A percentile compares a stretch with the other conserved stretches of the same genome.
These are phyloP conservation scores for Globisporangium cederbergense DNA, from an alignment of 352 stramenopile genomes.

Conservation along the genomic window DNA sequence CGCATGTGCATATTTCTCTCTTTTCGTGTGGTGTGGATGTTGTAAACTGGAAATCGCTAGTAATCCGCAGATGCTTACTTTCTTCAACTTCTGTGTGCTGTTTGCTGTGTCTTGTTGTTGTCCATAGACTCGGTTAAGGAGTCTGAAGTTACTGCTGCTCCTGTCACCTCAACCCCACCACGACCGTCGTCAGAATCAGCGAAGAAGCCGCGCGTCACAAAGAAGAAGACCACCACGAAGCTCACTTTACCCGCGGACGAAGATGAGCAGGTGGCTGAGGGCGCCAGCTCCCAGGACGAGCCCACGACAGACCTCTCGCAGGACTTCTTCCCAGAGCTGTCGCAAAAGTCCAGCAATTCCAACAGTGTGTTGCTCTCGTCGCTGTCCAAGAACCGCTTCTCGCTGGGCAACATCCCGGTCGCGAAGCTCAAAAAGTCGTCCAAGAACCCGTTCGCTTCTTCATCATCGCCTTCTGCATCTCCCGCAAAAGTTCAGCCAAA, in stretches of 20 bases:
- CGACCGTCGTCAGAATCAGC: background rate
- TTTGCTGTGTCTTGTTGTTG: background rate
- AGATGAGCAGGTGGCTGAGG: slow-evolving; percentile 20
- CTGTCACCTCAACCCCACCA: background rate
- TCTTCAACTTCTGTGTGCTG: slow-evolving; percentile 8
- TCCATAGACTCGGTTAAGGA: slow-evolving; percentile 12
- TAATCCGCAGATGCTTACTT: slow-evolving; percentile 11
- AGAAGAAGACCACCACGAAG: slow-evolving; percentile 9
- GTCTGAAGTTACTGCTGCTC: slow-evolving; percentile 1
- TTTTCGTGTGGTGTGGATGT: slow-evolving; percentile 11
- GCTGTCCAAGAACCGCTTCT: slow-evolving; percentile 72
- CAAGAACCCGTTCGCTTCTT: slow-evolving; percentile 65
- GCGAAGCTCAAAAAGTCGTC: slow-evolving; percentile 77
- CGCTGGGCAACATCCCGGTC: slow-evolving; percentile 70
- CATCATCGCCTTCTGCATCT: background rate
- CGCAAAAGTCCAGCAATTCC: slow-evolving; percentile 48
- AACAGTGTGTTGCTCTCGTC: slow-evolving; percentile 62
- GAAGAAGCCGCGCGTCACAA: slow-evolving; percentile 3
- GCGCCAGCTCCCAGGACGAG: slow-evolving; percentile 50
- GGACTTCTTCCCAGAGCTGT: slow-evolving; percentile 45
- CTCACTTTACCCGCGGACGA: slow-evolving; percentile 12
- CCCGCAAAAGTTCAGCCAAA: slow-evolving; percentile 20
- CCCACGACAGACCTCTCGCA: slow-evolving; percentile 27
- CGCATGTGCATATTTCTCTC: background rate
- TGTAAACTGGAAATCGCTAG: slow-evolving; percentile 12